phyloP scores from a whole-genome alignment of 2,329 filamentous ascomycete species.

The Colletotrichum sp. region DNA sequence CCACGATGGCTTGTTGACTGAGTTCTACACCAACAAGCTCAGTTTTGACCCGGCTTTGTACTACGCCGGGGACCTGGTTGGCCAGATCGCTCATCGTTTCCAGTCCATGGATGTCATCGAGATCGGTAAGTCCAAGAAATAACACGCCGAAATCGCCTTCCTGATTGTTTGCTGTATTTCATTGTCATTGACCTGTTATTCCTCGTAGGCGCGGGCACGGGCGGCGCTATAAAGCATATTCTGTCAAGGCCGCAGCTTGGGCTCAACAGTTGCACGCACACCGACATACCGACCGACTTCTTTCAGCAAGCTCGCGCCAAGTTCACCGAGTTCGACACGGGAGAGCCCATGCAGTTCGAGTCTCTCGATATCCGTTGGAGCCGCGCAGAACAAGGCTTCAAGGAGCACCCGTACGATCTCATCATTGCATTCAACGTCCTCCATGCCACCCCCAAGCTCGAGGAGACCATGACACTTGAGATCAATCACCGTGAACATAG shows the following conservation, averaged over 20 bases:
- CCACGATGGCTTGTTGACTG: background rate
- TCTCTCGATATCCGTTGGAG: too few relatives aligned
- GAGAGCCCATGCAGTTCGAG: background rate
- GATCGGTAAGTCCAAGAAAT: too few relatives aligned
- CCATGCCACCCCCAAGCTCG: constrained; percentile 29
- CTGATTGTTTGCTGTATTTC: too few relatives aligned
- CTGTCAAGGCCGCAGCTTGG: background rate
- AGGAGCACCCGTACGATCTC: constrained; percentile 29
- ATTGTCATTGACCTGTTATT: too few relatives aligned
- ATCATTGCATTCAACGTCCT: constrained; percentile 32
- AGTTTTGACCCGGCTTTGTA: background rate
- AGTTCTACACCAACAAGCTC: background rate
- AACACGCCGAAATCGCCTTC: too few relatives aligned
- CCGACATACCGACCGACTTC: constrained; percentile 26
- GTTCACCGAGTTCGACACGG: background rate
- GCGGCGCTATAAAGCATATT: background rate
- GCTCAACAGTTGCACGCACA: constrained; percentile 25
- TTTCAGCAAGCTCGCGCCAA: constrained; percentile 27
- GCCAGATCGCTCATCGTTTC: too few relatives aligned
- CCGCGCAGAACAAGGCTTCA: constrained; percentile 29
- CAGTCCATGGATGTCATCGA: too few relatives aligned
- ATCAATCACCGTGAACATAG: background rate
- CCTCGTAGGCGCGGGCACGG: too few relatives aligned
- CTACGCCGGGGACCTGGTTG: background rate
- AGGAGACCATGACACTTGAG: constrained; percentile 22